A percentile compares a stretch with the other conserved stretches of the same genome.
Conservation (phyloP, 2,329 filamentous ascomycete genomes). For the Aspergillus flavus region DNA sequence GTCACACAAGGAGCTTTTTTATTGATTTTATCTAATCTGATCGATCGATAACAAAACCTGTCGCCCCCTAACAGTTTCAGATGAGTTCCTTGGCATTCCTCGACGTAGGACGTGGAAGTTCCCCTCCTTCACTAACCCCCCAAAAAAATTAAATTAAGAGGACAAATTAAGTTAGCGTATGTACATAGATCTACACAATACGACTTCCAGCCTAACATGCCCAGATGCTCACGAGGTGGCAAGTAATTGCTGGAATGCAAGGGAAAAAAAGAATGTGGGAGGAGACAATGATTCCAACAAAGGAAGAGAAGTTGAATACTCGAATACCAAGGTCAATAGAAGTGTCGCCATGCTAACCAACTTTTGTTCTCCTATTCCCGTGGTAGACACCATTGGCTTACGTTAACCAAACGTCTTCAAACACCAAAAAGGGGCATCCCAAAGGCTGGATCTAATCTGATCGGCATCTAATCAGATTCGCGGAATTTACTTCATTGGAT, state of each 20-base stretch:
- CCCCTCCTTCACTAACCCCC: not conserved
- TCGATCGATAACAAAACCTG: slow-evolving; percentile 12
- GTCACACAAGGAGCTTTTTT: not conserved
- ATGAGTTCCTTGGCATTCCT: not conserved
- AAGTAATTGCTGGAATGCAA: not conserved
- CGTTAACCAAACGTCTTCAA: not conserved
- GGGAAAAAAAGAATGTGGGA: not conserved
- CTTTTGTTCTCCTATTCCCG: not conserved
- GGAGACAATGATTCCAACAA: not conserved
- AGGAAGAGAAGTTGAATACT: too few relatives aligned
- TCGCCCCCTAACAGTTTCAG: not conserved
- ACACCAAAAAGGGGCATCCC: not conserved
- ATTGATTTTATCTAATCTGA: slow-evolving; percentile 22
- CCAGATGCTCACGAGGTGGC: not conserved
- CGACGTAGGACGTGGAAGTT: too few relatives aligned
- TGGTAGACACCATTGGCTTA: not conserved
- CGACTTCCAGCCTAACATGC: not conserved
- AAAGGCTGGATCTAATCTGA: slow-evolving; percentile 20
- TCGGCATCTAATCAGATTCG: slow-evolving; percentile 24
- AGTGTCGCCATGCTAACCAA: not conserved
- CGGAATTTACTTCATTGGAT: slow-evolving; percentile 6
- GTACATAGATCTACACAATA: not conserved
- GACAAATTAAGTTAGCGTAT: not conserved
- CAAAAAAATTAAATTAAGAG: not conserved
- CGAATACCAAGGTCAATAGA: not conserved